Conservation (phyloP, 2,329 filamentous ascomycete species). For the Penicillium sclerotigenum region DNA sequence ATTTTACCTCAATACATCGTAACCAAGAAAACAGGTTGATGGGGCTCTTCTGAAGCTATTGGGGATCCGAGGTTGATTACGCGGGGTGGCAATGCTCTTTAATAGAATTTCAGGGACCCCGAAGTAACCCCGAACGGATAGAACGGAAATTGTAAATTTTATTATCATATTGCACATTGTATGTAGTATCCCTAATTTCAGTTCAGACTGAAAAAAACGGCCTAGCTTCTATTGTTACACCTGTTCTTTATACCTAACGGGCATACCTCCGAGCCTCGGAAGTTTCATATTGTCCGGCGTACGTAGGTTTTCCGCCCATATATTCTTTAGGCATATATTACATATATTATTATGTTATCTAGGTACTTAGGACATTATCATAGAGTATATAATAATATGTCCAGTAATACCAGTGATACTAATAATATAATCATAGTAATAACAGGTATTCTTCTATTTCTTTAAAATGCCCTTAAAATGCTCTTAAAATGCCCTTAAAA, state of each 20-base stretch:
- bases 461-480: not conserved
- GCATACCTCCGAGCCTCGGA: constrained; percentile 1
- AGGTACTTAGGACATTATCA: not conserved
- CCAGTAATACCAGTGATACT: no score
- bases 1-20: not conserved
- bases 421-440: no score
- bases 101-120: not conserved
- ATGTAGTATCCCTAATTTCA: not conserved
- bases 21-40: not conserved
- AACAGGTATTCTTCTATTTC: not conserved
- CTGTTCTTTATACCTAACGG: not conserved
- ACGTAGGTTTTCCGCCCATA: not conserved
- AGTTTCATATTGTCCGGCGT: not conserved
- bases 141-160: not conserved
- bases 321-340: no score
- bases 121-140: not conserved
- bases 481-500: not conserved
- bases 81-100: not conserved
- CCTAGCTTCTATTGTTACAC: not conserved
- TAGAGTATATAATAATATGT: not conserved
- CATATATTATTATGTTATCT: not conserved
- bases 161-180: not conserved
- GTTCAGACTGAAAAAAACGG: not conserved
- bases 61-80: no score
- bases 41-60: not conserved